phyloP scores from a whole-genome alignment of 2,329 filamentous ascomycete species.

The Fusarium zealandicum region DNA sequence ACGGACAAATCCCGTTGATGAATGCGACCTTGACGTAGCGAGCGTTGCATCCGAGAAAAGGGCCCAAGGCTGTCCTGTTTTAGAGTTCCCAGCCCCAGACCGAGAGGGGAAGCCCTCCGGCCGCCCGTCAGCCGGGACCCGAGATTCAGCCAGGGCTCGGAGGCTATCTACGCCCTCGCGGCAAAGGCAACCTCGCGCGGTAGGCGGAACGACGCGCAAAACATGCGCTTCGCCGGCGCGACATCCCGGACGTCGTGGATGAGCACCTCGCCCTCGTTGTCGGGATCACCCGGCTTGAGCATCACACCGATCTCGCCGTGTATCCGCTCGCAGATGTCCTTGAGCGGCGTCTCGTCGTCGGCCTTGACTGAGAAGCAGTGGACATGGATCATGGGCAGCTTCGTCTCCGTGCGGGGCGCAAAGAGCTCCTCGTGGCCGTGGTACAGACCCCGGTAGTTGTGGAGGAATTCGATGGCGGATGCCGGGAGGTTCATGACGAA shows the following conservation, averaged over 20 bases:
- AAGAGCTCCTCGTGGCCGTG: slow-evolving; percentile 73
- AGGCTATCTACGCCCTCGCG: slow-evolving; percentile 39
- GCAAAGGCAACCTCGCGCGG: slow-evolving; percentile 84
- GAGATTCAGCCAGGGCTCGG: slow-evolving; percentile 8
- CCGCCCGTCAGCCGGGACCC: slow-evolving; percentile 8
- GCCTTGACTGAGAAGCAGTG: slow-evolving; percentile 91
- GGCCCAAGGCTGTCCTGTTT: slow-evolving; percentile 8
- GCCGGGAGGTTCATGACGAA: slow-evolving; percentile 99
- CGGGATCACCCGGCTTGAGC: slow-evolving; percentile 54
- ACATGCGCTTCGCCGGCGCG: slow-evolving; percentile 94
- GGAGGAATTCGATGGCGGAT: slow-evolving; percentile 83
- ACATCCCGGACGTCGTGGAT: slow-evolving; percentile 83
- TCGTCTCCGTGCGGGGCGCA: slow-evolving; percentile 61
- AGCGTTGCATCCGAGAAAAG: slow-evolving; percentile 14
- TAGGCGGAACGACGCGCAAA: slow-evolving; percentile 89
- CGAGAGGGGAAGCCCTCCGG: slow-evolving; percentile 11
- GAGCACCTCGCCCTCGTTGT: slow-evolving; percentile 57
- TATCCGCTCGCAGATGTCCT: slow-evolving; percentile 55
- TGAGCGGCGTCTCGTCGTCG: slow-evolving; percentile 71
- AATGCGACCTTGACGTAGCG: slow-evolving; percentile 20
- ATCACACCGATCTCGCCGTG: slow-evolving; percentile 50
- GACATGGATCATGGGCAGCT: slow-evolving; percentile 86
- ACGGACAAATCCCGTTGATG: slow-evolving; percentile 12
- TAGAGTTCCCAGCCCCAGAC: slow-evolving; percentile 13
- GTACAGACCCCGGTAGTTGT: slow-evolving; percentile 74